Conservation (phyloP, 106 monocot species). For the Dioscorea alata region DNA sequence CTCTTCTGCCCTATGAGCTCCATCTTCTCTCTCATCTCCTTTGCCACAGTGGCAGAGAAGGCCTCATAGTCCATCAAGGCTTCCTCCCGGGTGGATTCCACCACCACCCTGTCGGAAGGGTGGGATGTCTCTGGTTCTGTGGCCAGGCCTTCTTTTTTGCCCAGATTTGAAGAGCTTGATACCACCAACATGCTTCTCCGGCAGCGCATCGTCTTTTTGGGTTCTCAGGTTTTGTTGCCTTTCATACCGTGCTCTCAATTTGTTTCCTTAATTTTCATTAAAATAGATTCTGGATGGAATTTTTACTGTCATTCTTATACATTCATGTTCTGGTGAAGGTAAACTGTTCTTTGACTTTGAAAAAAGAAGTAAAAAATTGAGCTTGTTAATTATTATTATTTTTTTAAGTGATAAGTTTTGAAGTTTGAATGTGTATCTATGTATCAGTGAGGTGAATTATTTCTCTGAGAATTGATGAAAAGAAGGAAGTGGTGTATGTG, state of each 20-base stretch:
- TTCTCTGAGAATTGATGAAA: too few species aligned
- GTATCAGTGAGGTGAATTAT: too few species aligned
- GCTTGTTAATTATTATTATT: too few species aligned
- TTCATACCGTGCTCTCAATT: not conserved
- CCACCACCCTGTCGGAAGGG: constrained; percentile 49
- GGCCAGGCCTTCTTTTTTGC: constrained; percentile 47
- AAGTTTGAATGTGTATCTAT: too few species aligned
- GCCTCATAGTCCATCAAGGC: constrained; percentile 2
- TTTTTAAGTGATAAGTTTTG: too few species aligned
- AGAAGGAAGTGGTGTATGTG: too few species aligned
- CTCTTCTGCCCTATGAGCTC: not conserved
- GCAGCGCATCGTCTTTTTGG: constrained; percentile 91
- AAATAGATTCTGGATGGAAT: not conserved
- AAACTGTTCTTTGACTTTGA: too few species aligned
- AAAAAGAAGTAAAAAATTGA: too few species aligned
- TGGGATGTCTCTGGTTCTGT: constrained; percentile 40
- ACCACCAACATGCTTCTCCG: constrained; percentile 89
- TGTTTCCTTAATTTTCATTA: not conserved
- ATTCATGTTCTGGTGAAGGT: not conserved
- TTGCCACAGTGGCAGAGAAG: constrained; percentile 3
- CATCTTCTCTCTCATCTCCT: not conserved
- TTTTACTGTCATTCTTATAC: not conserved
- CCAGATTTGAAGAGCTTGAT: constrained; percentile 75
- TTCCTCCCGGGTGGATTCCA: not conserved
- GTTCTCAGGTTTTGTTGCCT: constrained; percentile 56